Evolutionary conservation across 2,329 filamentous ascomycete genomes (phyloP).

Genomic region (Emmonsiellopsis sp.): DNA sequence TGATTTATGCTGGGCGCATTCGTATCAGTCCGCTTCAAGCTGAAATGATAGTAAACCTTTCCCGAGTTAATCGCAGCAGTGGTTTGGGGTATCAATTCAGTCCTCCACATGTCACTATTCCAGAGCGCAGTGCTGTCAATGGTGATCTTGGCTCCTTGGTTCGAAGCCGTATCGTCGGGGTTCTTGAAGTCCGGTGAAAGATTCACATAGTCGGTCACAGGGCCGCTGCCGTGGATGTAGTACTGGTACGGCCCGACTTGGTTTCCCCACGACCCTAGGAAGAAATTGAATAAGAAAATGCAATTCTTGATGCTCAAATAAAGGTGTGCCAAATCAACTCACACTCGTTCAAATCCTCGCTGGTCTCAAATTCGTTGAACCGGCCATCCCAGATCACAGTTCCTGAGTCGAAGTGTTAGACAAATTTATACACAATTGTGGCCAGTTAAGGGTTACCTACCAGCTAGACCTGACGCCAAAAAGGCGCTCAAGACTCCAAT

Average conservation of each 20-base stretch:
- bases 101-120: slow-evolving; percentile 51
- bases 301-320: too few species aligned
- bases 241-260: slow-evolving; percentile 64
- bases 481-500: neutral
- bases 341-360: slow-evolving; percentile 48
- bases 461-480: neutral
- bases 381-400: slow-evolving; percentile 57
- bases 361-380: slow-evolving; percentile 51
- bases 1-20: slow-evolving; percentile 54
- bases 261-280: slow-evolving; percentile 54
- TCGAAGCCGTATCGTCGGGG: slow-evolving; percentile 51
- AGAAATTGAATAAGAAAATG: neutral
- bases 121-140: slow-evolving; percentile 36
- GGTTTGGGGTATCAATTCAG: slow-evolving; percentile 65
- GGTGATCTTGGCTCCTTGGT: slow-evolving; percentile 60
- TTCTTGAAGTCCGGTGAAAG: slow-evolving; percentile 55
- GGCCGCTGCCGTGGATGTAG: slow-evolving; percentile 60
- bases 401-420: slow-evolving; percentile 23
- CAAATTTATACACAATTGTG: neutral
- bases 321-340: neutral
- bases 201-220: slow-evolving; percentile 52
- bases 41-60: slow-evolving; percentile 65
- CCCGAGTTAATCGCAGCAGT: slow-evolving; percentile 55
- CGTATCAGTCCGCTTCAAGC: slow-evolving; percentile 48
- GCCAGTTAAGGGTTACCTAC: neutral